Conservation (phyloP, 441 rosid genomes). For the Flueggea neowawraea region DNA sequence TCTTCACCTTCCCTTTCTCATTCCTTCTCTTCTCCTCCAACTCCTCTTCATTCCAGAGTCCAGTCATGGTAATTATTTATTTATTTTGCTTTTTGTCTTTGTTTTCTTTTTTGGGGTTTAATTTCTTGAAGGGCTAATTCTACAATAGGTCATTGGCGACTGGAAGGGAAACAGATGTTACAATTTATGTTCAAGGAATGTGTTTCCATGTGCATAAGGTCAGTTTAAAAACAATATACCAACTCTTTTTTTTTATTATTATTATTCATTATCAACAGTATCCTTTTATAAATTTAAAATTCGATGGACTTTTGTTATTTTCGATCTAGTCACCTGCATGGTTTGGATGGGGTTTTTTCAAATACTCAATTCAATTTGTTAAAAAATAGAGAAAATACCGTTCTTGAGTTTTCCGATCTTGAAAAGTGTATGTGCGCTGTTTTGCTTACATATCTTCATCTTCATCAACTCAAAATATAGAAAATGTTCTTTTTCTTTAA, state of each 20-base stretch:
- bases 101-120: neutral
- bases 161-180: slow-evolving; percentile 47
- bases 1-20: slow-evolving; percentile 33
- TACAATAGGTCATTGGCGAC: slow-evolving; percentile 46
- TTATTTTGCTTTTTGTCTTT: neutral
- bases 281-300: neutral
- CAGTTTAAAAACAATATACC: neutral
- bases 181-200: slow-evolving; percentile 58
- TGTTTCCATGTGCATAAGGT: slow-evolving; percentile 82
- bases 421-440: too few relatives aligned
- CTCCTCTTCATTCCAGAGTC: slow-evolving; percentile 44
- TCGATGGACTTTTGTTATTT: neutral
- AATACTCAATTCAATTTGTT: too few relatives aligned
- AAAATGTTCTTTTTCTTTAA: too few relatives aligned
- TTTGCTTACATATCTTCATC: too few relatives aligned
- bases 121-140: neutral
- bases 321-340: too few relatives aligned
- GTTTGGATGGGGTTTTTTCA: too few relatives aligned
- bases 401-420: too few relatives aligned
- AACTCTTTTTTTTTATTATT: neutral
- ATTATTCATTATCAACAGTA: neutral
- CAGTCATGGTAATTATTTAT: slow-evolving; percentile 44
- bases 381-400: too few relatives aligned
- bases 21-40: slow-evolving; percentile 29
- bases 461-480: too few relatives aligned